Base-by-base conservation (phyloP, 2,329 filamentous ascomycete species). In the Chalaropsis ovoidea region DNA sequence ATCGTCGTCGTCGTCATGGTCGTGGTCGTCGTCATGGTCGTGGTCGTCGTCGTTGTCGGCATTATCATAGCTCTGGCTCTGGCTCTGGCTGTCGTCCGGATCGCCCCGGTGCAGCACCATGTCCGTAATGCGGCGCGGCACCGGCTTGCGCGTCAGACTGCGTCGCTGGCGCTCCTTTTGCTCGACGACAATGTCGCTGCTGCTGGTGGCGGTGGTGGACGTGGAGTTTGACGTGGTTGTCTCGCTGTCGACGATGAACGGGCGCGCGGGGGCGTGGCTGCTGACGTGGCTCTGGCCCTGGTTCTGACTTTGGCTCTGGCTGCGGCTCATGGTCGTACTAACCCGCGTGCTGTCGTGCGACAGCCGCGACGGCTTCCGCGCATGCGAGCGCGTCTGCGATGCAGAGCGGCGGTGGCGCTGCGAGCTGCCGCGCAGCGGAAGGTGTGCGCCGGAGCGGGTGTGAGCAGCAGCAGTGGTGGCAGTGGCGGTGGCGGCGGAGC, bases 181-280 rank as follows among this genome's bases (percentile, higher is more conserved):
- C 39, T 67, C 63, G 8, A 65, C 66, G 31, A 67, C 56, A 42
- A 67, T 61, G 10, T 65, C 60, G 11, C 60, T 65, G 27, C 47
- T 63, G 1, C 60, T 63, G 11, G 54, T 35, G 15, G 27, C 17
- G 10, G 54, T 39, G 35, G 35, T 39, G 35, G 35, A n/a, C 8
- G 35, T n/a, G n/a, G n/a, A n/a, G n/a, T n/a, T 15, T 17, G 49
- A 31, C 10, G 27, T 10, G 1, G 43, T 52, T 15, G 58, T 41
- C 27, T 65, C 63, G 27, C 45, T 60, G 8, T 43, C 41, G 8
- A 63, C 42, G 22, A 60, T 45, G 19, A 61, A 61, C 15, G 63
- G 58, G 24, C 61, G 49, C 47, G 27, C 8, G 10, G 27, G 52
- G 17, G 27, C n/a, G 42, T 27, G 39, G 31, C 58, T 62, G 41